Evolutionary conservation across 78 protist genomes (phyloP), one percentile per base, ranked within the genome.

Genomic region (Anaeramoeba flamelloides): DNA sequence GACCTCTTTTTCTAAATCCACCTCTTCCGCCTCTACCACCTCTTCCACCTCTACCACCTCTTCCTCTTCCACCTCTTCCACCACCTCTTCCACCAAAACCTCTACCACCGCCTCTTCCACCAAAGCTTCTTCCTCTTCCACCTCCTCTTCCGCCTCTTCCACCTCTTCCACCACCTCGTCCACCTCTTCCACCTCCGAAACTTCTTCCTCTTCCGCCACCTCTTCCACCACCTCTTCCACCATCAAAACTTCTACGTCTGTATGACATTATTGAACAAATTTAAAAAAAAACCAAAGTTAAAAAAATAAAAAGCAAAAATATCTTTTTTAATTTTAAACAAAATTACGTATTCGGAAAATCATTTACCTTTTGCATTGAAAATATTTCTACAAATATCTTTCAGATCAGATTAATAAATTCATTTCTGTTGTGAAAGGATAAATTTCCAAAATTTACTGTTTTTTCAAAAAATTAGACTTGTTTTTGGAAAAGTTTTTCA

Each of bases 121-220:
- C 41, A 36, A 40, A n/a, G 40, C 90, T 84, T 69, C 87, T 74
- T 33, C 90, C 81, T 0, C 84, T 80, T 0, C 90, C 85, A 32
- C 89, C 81, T 33, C 86, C 53, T n/a, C n/a, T n/a, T 12, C 84
- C 83, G 17, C 87, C 85, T 30, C 80, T 65, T 12, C 87, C 87
- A 3, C 91, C 88, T 1, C 87, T 75, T 1, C 86, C 83, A 30
- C 89, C 89, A 17, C 89, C 64, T 0, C 89, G 69, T 3, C 83
- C 86, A 0, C 86, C 77, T 1, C 69, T 1, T 3, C 84, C 81
- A 1, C 87, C 87, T n/a, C n/a, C n/a, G n/a, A n/a, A n/a, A n/a
- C n/a, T n/a, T n/a, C n/a, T n/a, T 39, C 88, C 85, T 1, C 83
- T 3, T 4, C 76, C 64, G 0, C 38, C 84, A 3, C 88, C 83